These are phyloP conservation scores for Mortierella sp. DNA, from an alignment of 371 early-diverging fungal genomes.

Conservation along the genomic window DNA sequence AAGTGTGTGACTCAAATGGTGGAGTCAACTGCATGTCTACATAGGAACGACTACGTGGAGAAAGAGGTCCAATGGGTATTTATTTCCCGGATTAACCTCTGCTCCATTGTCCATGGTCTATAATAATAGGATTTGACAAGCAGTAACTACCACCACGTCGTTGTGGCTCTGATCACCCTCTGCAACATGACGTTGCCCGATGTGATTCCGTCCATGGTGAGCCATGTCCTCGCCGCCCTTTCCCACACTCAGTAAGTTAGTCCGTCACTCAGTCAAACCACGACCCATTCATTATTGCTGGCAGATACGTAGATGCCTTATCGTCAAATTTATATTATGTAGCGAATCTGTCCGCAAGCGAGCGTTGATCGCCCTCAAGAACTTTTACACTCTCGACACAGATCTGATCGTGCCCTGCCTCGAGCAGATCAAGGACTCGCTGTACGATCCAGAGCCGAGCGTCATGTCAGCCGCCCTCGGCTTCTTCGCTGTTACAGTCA, in stretches of 20 bases:
- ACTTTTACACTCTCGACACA: conserved; percentile 37
- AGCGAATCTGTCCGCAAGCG: conserved; percentile 57
- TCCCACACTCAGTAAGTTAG: conserved; percentile 53
- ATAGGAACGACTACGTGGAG: background rate
- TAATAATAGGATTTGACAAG: conserved; percentile 44
- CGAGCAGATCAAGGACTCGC: conserved; percentile 35
- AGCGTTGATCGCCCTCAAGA: conserved; percentile 46
- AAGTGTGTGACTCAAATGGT: too few relatives aligned
- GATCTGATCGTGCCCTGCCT: conserved; percentile 41
- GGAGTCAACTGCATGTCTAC: background rate
- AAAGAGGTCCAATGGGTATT: background rate
- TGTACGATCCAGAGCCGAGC: conserved; percentile 50
- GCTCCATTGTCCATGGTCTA: background rate
- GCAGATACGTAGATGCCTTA: background rate
- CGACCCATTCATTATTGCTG: too few relatives aligned
- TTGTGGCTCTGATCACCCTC: conserved; percentile 51
- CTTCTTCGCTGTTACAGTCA: conserved; percentile 31
- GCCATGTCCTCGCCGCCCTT: conserved; percentile 43
- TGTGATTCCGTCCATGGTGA: conserved; percentile 49
- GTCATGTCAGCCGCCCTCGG: conserved; percentile 58
- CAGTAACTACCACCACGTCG: conserved; percentile 56
- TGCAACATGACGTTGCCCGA: conserved; percentile 56
- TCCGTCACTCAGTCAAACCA: too few relatives aligned
- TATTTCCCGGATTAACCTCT: conserved; percentile 8
- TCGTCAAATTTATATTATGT: background rate